phyloP scores from a whole-genome alignment of 1,284 basidiomycete genomes.

The Thecaphora frezii region DNA sequence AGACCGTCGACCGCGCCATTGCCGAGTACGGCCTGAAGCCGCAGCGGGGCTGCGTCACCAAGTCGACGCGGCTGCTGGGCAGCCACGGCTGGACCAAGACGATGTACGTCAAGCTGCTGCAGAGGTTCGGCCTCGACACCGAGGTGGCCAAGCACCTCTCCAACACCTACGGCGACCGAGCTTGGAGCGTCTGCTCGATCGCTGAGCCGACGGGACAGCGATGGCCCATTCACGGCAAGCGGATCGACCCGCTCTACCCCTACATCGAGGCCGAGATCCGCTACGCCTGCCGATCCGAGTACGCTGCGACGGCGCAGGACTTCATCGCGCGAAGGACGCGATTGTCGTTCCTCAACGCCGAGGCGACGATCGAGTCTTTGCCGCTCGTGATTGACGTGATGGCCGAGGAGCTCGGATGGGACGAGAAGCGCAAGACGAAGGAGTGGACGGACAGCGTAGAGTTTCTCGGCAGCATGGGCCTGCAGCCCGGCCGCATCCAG shows the following conservation, averaged over 20 bases:
- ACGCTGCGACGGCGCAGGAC: slow-evolving; percentile 85
- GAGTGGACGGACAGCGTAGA: slow-evolving; percentile 54
- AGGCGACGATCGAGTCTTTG: slow-evolving; percentile 79
- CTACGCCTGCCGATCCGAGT: slow-evolving; percentile 87
- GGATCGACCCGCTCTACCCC: slow-evolving; percentile 76
- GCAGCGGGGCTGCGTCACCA: slow-evolving; percentile 70
- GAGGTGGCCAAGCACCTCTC: slow-evolving; percentile 91
- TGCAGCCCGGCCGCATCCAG: slow-evolving; percentile 45
- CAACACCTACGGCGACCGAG: slow-evolving; percentile 92
- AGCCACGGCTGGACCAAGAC: slow-evolving; percentile 91
- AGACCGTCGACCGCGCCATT: slow-evolving; percentile 87
- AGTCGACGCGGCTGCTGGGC: slow-evolving; percentile 80
- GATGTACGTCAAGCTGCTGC: slow-evolving; percentile 95
- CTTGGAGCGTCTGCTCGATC: slow-evolving; percentile 87
- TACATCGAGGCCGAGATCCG: slow-evolving; percentile 92
- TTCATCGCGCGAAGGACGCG: slow-evolving; percentile 89
- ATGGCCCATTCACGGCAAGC: slow-evolving; percentile 83
- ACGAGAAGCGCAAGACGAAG: slow-evolving; percentile 65
- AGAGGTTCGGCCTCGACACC: slow-evolving; percentile 78
- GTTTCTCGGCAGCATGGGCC: slow-evolving; percentile 61
- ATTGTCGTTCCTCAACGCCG: slow-evolving; percentile 88
- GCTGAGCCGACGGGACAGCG: slow-evolving; percentile 74
- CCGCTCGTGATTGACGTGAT: slow-evolving; percentile 89
- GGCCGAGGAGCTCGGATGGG: slow-evolving; percentile 82
- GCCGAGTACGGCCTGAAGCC: slow-evolving; percentile 73